These are phyloP conservation scores for Penicillium chermesinum DNA, from an alignment of 495 filamentous ascomycete species.

Conservation along the genomic window DNA sequence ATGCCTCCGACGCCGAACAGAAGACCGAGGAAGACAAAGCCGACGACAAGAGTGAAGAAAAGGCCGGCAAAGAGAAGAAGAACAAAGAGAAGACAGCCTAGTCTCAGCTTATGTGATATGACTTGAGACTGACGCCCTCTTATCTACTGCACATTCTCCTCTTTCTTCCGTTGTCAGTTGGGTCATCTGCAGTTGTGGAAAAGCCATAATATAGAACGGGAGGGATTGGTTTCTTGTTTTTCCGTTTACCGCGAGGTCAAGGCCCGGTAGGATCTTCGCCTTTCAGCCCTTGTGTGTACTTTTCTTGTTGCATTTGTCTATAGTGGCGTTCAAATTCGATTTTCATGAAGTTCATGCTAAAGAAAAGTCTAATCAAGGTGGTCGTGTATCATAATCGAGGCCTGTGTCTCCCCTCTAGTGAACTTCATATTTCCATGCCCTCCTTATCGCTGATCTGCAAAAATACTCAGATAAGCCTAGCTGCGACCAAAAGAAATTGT, in stretches of 20 bases:
- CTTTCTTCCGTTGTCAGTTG: background rate
- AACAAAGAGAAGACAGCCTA: conserved; percentile 5
- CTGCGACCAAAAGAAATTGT: no score
- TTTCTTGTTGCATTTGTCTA: conserved; percentile 9
- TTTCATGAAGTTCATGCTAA: background rate
- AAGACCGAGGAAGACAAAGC: conserved; percentile 11
- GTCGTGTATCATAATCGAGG: conserved; percentile 12
- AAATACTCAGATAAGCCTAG: background rate
- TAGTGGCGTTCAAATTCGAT: conserved; percentile 11
- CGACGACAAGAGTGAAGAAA: conserved; percentile 12
- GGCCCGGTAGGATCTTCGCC: conserved; percentile 4
- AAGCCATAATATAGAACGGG: background rate
- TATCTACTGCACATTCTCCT: background rate
- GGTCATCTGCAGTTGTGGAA: background rate
- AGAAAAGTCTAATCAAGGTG: conserved; percentile 3
- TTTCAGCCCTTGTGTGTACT: conserved; percentile 11
- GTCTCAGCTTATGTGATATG: no score
- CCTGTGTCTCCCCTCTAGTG: conserved; percentile 15
- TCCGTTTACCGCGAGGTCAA: conserved; percentile 14
- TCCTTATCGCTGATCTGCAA: background rate
- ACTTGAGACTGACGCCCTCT: no score
- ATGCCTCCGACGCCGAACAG: background rate
- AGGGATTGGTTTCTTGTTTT: no score
- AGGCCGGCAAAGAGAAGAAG: background rate
- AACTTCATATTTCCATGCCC: background rate